These are phyloP conservation scores for Paratinospora sagittata DNA, from an alignment of 164 flowering plant species.

Conservation along the genomic window DNA sequence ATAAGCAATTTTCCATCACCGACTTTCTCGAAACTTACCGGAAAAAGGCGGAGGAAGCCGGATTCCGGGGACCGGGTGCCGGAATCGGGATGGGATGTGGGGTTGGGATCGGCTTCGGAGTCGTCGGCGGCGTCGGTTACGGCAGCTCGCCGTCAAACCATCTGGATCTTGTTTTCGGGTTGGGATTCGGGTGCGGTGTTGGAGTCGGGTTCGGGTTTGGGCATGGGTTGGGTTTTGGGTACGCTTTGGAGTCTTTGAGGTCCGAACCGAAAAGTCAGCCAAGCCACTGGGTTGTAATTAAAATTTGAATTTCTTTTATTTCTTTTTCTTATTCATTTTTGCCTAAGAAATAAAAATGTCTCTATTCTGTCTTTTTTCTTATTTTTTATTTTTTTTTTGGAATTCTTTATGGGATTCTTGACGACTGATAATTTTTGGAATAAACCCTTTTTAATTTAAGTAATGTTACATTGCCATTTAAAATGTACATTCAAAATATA, in stretches of 20 bases:
- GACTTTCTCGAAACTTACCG: conserved; percentile 27
- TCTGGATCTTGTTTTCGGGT: conserved; percentile 41
- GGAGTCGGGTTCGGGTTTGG: conserved; percentile 42
- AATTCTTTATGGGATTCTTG: background rate
- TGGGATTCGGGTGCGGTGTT: conserved; percentile 55
- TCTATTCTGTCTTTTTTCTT: background rate
- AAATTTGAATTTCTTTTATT: conserved; percentile 14
- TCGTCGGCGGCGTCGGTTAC: conserved; percentile 52
- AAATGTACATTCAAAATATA: no score
- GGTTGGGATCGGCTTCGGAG: conserved; percentile 51
- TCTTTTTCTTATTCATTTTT: background rate
- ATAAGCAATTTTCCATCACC: conserved; percentile 26
- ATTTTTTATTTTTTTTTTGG: background rate
- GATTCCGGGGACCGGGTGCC: conserved; percentile 45
- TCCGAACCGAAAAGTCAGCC: conserved; percentile 12
- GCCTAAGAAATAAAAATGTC: background rate
- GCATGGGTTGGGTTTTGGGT: conserved; percentile 49
- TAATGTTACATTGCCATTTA: no score
- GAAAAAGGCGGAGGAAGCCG: conserved; percentile 18
- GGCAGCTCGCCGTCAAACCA: conserved; percentile 47
- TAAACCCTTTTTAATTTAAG: no score
- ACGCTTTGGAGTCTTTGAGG: conserved; percentile 18
- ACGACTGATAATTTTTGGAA: background rate
- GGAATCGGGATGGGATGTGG: conserved; percentile 77
- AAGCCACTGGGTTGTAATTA: conserved; percentile 15